Evolutionary conservation across 306 rosid species (phyloP), one percentile per base, ranked within the genome.

Genomic region (Oxytropis ochrocephala): DNA sequence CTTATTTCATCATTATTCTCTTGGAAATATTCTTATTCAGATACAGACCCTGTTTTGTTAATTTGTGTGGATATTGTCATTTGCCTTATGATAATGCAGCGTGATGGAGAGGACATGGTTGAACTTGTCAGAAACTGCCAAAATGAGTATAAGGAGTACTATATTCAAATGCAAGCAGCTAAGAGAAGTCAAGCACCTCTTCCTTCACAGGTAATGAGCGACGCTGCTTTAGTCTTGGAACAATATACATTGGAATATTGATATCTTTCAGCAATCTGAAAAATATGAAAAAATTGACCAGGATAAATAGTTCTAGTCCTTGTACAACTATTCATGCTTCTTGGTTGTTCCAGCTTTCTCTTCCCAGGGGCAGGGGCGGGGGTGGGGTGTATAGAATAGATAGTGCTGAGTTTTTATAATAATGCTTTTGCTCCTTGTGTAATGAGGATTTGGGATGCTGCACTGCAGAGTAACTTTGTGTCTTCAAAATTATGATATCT

Each of bases 91-190:
- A 55, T 74, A 49, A 18, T 79, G 73, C 80, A 94, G 97, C 96
- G 98, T 56, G 98, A 94, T 73, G 96, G 63, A 66, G 91, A 94
- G 74, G 98, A 88, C 85, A 90, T 88, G 96, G 79, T 24, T 51
- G 91, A 90, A 65, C 89, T 90, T 71, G 96, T 91, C 53, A 80
- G 84, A 71, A 88, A 55, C 79, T 94, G 97, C 70, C 80, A 82
- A 39, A 69, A 76, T 60, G 98, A 94, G 82, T 94, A 87, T 76
- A 94, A 94, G 79, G 92, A 90, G 87, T 94, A 94, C 78, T 94
- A 90, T 79, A 83, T 94, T 65, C 98, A 94, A 85, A 94, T 94
- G 97, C 98, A 94, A 87, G 91, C 88, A 1, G 95, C 97, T 59
- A 90, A 94, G 81, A 78, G 97, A 80, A 88, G 95, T 81, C 96